phyloP scores from a whole-genome alignment of 352 stramenopile genomes.

The Globisporangium middletonii region DNA sequence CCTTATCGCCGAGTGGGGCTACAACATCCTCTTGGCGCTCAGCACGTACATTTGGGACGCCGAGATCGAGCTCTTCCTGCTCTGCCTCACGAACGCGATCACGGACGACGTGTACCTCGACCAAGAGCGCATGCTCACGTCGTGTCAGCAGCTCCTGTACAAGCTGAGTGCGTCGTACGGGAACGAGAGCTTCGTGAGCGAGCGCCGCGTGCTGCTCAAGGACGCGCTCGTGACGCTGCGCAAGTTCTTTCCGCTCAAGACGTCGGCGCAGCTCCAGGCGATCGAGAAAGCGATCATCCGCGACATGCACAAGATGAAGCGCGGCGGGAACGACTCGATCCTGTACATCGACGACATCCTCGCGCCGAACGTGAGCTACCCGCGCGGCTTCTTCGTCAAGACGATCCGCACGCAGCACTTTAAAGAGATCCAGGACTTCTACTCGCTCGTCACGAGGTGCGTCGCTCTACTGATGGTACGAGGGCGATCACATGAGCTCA shows the following conservation, averaged over 20 bases:
- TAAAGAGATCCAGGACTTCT: slow-evolving; percentile 82
- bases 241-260: slow-evolving; percentile 81
- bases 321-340: slow-evolving; percentile 58
- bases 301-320: slow-evolving; percentile 78
- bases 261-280: slow-evolving; percentile 55
- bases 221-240: slow-evolving; percentile 63
- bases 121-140: slow-evolving; percentile 57
- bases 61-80: slow-evolving; percentile 72
- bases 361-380: slow-evolving; percentile 34
- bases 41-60: slow-evolving; percentile 68
- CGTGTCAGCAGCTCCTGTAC: slow-evolving; percentile 43
- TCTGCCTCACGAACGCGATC: slow-evolving; percentile 62
- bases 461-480: neutral
- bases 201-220: slow-evolving; percentile 58
- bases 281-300: slow-evolving; percentile 74
- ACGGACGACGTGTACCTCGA: slow-evolving; percentile 68
- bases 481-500: slow-evolving; percentile 2
- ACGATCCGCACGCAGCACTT: slow-evolving; percentile 77
- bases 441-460: slow-evolving; percentile 46
- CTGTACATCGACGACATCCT: slow-evolving; percentile 75
- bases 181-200: slow-evolving; percentile 46
- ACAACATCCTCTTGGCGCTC: slow-evolving; percentile 71
- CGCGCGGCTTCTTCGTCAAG: slow-evolving; percentile 69
- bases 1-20: slow-evolving; percentile 80
- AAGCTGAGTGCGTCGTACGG: slow-evolving; percentile 43